phyloP scores from a whole-genome alignment of 202 grass and related monocot genomes.

The Musa balbisiana region DNA sequence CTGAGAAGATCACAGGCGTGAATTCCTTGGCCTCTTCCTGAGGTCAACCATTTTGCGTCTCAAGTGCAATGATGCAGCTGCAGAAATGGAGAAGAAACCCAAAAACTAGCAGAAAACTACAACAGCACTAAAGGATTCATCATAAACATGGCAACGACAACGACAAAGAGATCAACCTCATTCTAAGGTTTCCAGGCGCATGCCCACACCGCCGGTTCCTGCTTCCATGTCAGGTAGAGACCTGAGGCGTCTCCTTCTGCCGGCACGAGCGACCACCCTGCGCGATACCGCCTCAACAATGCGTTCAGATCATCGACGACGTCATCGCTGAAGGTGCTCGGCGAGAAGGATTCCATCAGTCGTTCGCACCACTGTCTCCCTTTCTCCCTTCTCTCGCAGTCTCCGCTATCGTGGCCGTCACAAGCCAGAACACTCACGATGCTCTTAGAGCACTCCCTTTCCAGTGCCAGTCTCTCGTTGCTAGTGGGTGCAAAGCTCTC shows the following conservation, averaged over 20 bases:
- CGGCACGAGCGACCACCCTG: constrained; percentile 10
- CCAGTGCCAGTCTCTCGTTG: constrained; percentile 19
- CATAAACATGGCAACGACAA: too few species aligned
- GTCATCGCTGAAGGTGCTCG: constrained; percentile 1
- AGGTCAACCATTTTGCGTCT: too few species aligned
- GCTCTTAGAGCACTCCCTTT: constrained; percentile 14
- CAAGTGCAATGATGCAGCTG: too few species aligned
- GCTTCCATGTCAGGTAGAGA: constrained; percentile 22
- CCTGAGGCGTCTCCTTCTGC: background rate
- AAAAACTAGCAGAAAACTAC: too few species aligned
- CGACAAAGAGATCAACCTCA: too few species aligned
- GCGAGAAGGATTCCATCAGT: background rate
- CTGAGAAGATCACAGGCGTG: too few species aligned
- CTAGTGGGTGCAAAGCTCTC: constrained; percentile 18
- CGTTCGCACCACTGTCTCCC: constrained; percentile 16
- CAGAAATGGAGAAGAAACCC: too few species aligned
- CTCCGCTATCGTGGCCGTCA: background rate
- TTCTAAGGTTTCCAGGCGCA: constrained; percentile 17
- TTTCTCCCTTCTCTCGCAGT: constrained; percentile 20
- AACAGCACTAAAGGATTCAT: too few species aligned
- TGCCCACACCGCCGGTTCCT: constrained; percentile 15
- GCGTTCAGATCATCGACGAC: constrained; percentile 14
- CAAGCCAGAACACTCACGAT: constrained; percentile 5
- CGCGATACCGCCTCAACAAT: constrained; percentile 9
- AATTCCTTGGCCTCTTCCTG: too few species aligned